Base-by-base conservation (phyloP, 2,329 filamentous ascomycete genomes). In the Diaporthe vexans region DNA sequence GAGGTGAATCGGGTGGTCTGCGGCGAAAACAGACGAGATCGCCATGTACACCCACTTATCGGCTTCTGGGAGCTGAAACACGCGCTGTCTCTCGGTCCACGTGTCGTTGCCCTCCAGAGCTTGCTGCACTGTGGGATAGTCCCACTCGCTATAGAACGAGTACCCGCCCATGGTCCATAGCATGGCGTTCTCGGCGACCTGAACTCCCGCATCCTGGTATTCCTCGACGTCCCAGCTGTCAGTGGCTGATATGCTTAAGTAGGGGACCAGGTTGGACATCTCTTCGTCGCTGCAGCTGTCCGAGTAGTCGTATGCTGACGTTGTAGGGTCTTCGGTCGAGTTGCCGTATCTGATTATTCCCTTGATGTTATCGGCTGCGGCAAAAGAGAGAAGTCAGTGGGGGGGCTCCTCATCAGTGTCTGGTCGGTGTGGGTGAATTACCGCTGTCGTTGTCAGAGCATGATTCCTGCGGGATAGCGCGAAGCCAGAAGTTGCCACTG, bases 121-220 rank as follows among this genome's bases (percentile, higher is more conserved):
- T 70, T 82, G 78, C 8, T 76, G 75, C 4, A 85, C 80, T 0
- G 87, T 89, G 7, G 88, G 88, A 61, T 87, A 79, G 17, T 79
- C 79, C 82, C 87, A 89, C 73, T 88, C 82, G 7, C 88, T 81
- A 10, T 82, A 67, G 79, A 89, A 83, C 9, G 84, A 84, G 21
- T 83, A 86, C 51, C 81, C 82, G 79, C 88, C 88, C 73, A 89
- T 78, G n/a, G 82, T 85, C 87, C 87, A 89, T 52, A 82, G 82
- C 80, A 88, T 85, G 76, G 84, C 81, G 26, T 81, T 78, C 11
- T 78, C 78, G 11, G 78, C 74, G 56, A 63, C 59, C 80, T 79
- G n/a, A 67, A 70, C 26, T 76, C 74, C 43, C 80, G 77, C 15
- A 77, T 76, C 24, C 79, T 83, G 10, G 76, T 76, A 63, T 57